phyloP scores from a whole-genome alignment of 2,329 filamentous ascomycete species.

The Sarocladium strictum region DNA sequence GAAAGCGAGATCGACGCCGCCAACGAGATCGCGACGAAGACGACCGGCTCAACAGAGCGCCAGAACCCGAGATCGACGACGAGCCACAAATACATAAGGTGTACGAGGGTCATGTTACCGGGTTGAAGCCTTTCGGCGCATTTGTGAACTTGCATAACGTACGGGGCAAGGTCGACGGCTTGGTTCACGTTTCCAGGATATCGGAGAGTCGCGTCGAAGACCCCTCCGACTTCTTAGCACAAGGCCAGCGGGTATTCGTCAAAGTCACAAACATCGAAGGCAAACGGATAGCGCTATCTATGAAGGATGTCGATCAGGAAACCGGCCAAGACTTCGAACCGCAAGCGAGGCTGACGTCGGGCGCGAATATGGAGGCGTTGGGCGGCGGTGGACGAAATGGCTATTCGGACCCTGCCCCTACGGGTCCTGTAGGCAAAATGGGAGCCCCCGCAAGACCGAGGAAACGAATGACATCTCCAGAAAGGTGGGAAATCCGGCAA shows the following conservation, averaged over 20 bases:
- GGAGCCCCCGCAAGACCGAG: constrained; percentile 53
- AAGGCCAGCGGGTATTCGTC: constrained; percentile 81
- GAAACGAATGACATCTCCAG: constrained; percentile 93
- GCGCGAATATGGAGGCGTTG: constrained; percentile 81
- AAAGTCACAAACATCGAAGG: constrained; percentile 87
- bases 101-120: constrained; percentile 84
- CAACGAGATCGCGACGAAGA: constrained; percentile 36
- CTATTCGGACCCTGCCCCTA: constrained; percentile 34
- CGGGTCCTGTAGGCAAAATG: constrained; percentile 31
- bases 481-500: constrained; percentile 96
- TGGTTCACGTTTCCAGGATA: constrained; percentile 91
- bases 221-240: constrained; percentile 77
- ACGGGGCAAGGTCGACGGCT: constrained; percentile 79
- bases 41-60: constrained; percentile 58
- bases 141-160: constrained; percentile 92
- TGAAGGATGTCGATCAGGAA: constrained; percentile 94
- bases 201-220: constrained; percentile 84
- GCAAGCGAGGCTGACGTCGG: constrained; percentile 72
- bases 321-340: constrained; percentile 80
- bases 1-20: constrained; percentile 29
- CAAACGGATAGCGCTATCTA: constrained; percentile 76
- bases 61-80: constrained; percentile 73
- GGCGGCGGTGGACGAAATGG: constrained; percentile 58
- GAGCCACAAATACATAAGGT: constrained; percentile 76
- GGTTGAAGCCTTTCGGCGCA: constrained; percentile 90